Percentiles rank a stretch among this genome's conserved stretches.
Evolutionary conservation across 192 early-diverging fungal genomes (phyloP).

Genomic region (Backusella tuberculispora): DNA sequence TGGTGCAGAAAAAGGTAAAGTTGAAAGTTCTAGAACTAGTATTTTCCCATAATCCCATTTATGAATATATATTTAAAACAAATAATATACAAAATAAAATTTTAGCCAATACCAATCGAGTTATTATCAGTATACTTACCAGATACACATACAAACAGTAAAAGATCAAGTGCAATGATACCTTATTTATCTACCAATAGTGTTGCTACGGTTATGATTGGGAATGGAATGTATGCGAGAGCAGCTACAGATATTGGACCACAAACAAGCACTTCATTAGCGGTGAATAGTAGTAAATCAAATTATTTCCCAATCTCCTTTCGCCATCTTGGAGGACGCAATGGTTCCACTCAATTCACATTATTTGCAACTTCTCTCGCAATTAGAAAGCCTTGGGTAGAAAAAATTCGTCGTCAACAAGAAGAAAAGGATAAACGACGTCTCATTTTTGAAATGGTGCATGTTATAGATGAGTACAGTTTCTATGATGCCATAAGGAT

Average conservation of each 20-base stretch:
- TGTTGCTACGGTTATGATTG: slow-evolving; percentile 30
- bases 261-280: neutral
- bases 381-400: slow-evolving; percentile 81
- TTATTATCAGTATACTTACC: slow-evolving; percentile 59
- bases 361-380: slow-evolving; percentile 77
- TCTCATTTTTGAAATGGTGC: slow-evolving; percentile 56
- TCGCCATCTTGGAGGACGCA: slow-evolving; percentile 68
- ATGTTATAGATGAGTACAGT: slow-evolving; percentile 44
- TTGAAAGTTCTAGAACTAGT: neutral
- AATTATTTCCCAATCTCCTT: slow-evolving; percentile 74
- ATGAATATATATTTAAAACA: too few species aligned
- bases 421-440: slow-evolving; percentile 43
- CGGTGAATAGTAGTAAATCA: slow-evolving; percentile 31
- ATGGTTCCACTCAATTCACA: slow-evolving; percentile 56
- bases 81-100: slow-evolving; percentile 16
- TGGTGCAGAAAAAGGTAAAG: slow-evolving; percentile 59
- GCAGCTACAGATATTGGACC: slow-evolving; percentile 33
- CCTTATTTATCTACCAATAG: slow-evolving; percentile 30
- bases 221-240: slow-evolving; percentile 38
- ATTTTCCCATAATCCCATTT: neutral
- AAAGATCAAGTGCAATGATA: slow-evolving; percentile 33
- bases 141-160: slow-evolving; percentile 6
- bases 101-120: slow-evolving; percentile 80
- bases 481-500: slow-evolving; percentile 54
- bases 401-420: slow-evolving; percentile 74